phyloP scores from a whole-genome alignment of 2,329 filamentous ascomycete species.

The Cordyceps fumosorosea region DNA sequence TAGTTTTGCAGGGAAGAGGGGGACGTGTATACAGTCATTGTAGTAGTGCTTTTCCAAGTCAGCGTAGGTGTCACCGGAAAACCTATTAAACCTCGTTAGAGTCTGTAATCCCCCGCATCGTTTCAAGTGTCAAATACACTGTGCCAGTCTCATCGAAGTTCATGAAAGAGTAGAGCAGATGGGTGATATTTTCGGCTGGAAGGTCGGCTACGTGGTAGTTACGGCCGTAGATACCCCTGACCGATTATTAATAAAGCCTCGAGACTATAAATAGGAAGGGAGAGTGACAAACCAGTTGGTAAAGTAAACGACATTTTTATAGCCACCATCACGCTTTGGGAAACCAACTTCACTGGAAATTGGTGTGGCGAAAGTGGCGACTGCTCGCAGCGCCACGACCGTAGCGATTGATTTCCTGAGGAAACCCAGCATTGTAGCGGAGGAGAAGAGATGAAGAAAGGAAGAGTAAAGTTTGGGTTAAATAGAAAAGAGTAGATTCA shows the following conservation, averaged over 20 bases:
- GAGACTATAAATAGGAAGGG: not conserved
- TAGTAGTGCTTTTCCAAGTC: constrained; percentile 69
- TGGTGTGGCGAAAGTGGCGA: constrained; percentile 19
- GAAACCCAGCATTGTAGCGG: constrained; percentile 21
- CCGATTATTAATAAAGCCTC: not conserved
- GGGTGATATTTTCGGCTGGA: constrained; percentile 62
- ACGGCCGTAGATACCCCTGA: constrained; percentile 66
- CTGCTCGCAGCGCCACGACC: constrained; percentile 21
- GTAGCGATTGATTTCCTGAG: constrained; percentile 22
- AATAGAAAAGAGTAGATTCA: too few species aligned
- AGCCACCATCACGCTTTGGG: constrained; percentile 19
- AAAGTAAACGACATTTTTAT: constrained; percentile 38
- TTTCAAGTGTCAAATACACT: constrained; percentile 43
- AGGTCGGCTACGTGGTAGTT: constrained; percentile 67
- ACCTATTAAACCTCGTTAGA: constrained; percentile 28
- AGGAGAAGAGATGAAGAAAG: not conserved
- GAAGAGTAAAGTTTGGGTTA: not conserved
- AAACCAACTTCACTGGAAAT: constrained; percentile 10
- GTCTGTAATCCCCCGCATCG: too few species aligned
- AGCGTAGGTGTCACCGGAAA: constrained; percentile 61
- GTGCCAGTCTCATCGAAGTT: constrained; percentile 67
- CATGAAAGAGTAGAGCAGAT: constrained; percentile 76
- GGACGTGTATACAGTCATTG: constrained; percentile 45
- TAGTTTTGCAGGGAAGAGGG: not conserved
- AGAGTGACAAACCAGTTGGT: constrained; percentile 38